Percentiles rank a stretch among this genome's conserved stretches.
phyloP scores from a whole-genome alignment of 176 grass and related monocot genomes.

The Metroxylon sagu region DNA sequence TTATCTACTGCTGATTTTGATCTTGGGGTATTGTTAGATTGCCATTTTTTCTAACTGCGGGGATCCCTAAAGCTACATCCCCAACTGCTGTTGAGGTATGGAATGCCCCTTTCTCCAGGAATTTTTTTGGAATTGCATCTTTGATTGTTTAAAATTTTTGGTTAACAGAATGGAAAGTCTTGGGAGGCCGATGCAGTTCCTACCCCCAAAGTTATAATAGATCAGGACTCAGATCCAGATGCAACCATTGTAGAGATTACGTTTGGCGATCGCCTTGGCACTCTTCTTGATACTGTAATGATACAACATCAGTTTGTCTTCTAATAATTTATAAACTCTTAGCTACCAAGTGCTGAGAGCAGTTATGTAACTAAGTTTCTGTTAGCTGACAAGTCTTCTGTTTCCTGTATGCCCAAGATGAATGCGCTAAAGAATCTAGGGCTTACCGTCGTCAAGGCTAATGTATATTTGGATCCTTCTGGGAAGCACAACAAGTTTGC shows the following conservation, averaged over 20 bases:
- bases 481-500: conserved; percentile 87
- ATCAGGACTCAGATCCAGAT: conserved; percentile 92
- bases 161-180: conserved; percentile 59
- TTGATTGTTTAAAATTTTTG: conserved; percentile 34
- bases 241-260: conserved; percentile 90
- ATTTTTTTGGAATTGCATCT: conserved; percentile 38
- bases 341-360: too few relatives aligned
- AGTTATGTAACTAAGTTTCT: neutral
- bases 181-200: conserved; percentile 61
- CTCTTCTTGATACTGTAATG: conserved; percentile 94
- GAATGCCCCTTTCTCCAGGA: conserved; percentile 28
- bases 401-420: conserved; percentile 51
- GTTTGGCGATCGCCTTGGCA: conserved; percentile 91
- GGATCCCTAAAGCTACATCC: conserved; percentile 59
- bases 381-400: conserved; percentile 19
- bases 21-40: conserved; percentile 18
- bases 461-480: conserved; percentile 75
- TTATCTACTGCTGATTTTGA: conserved; percentile 3
- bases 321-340: neutral
- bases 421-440: conserved; percentile 74
- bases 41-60: conserved; percentile 15
- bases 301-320: conserved; percentile 12
- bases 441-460: conserved; percentile 91
- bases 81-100: conserved; percentile 76
- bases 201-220: conserved; percentile 93